Evolutionary conservation across 2,329 filamentous ascomycete species (phyloP).

Genomic region (Blastomyces gilchristii): DNA sequence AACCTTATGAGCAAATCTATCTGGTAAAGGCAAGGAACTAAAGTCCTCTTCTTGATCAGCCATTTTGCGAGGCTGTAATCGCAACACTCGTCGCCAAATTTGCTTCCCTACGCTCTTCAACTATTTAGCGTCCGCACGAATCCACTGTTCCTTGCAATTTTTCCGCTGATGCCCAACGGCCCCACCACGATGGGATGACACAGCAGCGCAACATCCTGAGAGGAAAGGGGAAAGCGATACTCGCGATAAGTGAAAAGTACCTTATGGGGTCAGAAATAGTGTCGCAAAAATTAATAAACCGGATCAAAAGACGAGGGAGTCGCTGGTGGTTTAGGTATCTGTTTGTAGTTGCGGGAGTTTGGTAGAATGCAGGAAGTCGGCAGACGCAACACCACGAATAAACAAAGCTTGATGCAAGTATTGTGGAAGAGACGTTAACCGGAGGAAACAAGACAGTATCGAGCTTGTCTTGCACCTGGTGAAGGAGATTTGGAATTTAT

Average conservation of each 20-base stretch:
- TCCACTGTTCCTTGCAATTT: not conserved
- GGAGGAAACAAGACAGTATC: not conserved
- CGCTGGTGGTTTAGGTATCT: not conserved
- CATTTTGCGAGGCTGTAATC: slow-evolving; percentile 41
- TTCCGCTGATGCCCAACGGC: not conserved
- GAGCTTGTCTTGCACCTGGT: not conserved
- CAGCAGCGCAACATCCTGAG: not conserved
- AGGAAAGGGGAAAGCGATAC: not conserved
- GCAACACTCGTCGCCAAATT: slow-evolving; percentile 2
- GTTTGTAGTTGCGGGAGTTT: not conserved
- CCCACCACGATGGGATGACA: not conserved
- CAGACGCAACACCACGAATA: not conserved
- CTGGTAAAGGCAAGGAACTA: slow-evolving; percentile 63
- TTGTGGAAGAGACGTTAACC: not conserved
- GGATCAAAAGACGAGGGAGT: not conserved
- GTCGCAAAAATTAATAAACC: not conserved
- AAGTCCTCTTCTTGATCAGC: slow-evolving; percentile 77
- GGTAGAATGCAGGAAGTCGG: not conserved
- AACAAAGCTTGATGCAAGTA: not conserved
- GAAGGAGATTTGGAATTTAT: not conserved
- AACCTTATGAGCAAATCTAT: slow-evolving; percentile 76
- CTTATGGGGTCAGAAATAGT: not conserved
- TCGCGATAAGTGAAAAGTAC: not conserved
- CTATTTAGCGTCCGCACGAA: not conserved
- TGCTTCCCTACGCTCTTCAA: not conserved